Conservation (phyloP, 805 yeast species). For the Yarrowia hollandica region DNA sequence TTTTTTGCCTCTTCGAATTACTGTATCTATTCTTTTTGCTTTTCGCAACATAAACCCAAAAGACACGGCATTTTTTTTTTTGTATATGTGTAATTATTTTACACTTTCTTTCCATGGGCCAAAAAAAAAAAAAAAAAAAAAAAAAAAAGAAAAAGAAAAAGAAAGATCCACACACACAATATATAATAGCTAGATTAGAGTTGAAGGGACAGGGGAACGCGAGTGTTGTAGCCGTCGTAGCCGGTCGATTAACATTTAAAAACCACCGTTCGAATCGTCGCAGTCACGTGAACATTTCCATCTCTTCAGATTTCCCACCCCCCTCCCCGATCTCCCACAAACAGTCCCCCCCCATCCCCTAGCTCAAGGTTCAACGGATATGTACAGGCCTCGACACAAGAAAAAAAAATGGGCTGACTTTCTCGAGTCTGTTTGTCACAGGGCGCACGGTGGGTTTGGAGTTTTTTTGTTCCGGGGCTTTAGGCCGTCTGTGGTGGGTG, state of each 20-base stretch:
- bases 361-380: constrained; percentile 28
- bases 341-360: neutral
- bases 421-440: neutral
- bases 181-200: neutral
- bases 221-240: too few relatives aligned
- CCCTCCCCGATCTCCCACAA: neutral
- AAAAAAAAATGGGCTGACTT: constrained; percentile 26
- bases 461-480: too few relatives aligned
- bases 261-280: too few relatives aligned
- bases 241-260: too few relatives aligned
- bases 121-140: too few relatives aligned
- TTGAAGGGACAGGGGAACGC: neutral
- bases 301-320: too few relatives aligned
- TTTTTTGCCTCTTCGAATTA: neutral
- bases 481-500: too few relatives aligned
- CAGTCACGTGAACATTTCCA: too few relatives aligned
- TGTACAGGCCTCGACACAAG: neutral
- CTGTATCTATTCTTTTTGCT: neutral
- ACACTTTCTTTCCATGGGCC: too few relatives aligned
- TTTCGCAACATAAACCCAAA: constrained; percentile 1
- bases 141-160: too few relatives aligned
- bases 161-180: constrained; percentile 2
- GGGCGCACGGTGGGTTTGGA: too few relatives aligned
- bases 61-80: neutral
- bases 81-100: too few relatives aligned